Evolutionary conservation across 1,284 basidiomycete species (phyloP), one percentile per base, ranked within the genome.

Genomic region (Cutaneotrichosporon cyanovorans): DNA sequence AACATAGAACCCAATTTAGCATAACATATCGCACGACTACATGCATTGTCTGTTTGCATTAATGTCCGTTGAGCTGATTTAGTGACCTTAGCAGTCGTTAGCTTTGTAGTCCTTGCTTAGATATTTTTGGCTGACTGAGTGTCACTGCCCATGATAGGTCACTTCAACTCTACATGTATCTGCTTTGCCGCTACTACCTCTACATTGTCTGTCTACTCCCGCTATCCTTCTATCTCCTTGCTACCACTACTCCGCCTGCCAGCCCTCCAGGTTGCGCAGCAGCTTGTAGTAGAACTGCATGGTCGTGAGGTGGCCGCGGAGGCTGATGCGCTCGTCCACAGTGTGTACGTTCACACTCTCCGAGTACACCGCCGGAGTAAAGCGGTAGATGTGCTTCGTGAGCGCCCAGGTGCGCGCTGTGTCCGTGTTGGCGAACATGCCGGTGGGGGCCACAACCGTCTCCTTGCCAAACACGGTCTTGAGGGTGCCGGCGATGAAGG

Each of bases 231-330:
- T 28, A 28, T 7, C 25, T 7, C 25, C 25, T 7, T 28, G 7
- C 25, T 12, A 28, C 8, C 25, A 12, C 25, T 28, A 28, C 7
- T 28, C 25, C 25, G 28, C 23, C 21, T 37, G 18, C 69, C 68
- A 72, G 3, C 68, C 68, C 28, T 72, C 64, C 5, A 69, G 63
- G 57, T 77, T 77, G 22, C 62, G 61, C n/a, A 77, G 58, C 12
- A 77, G 63, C 55, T 75, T 68, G 58, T 73, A 73, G 63, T 72
- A 77, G 63, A 75, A 77, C 21, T 67, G 55, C 18, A 72, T 72
- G 10, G 72, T 69, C 38, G 67, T 69, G 33, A 75, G 64, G 50
- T 77, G 69, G 0, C 67, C 73, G 18, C 58, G 54, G 19, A 69
- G 56, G 37, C 60, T 61, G 51, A 72, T 68, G 35, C 67, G 56